phyloP scores from a whole-genome alignment of 768 basidiomycete species.

The Russula compacta region DNA sequence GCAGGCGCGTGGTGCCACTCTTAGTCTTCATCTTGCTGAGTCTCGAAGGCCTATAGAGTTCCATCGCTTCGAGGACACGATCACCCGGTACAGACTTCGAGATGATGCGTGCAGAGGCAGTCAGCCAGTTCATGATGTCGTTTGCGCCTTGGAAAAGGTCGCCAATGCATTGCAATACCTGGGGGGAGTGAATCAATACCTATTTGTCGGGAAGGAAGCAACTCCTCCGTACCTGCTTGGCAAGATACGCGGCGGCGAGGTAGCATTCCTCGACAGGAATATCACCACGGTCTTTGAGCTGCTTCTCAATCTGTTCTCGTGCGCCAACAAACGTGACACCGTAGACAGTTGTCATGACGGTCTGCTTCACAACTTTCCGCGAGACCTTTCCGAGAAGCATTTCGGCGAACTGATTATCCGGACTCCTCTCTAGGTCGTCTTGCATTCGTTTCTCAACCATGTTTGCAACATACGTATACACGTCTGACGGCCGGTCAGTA shows the following conservation, averaged over 20 bases:
- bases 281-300: slow-evolving; percentile 68
- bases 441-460: slow-evolving; percentile 69
- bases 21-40: slow-evolving; percentile 10
- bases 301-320: slow-evolving; percentile 86
- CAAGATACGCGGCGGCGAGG: slow-evolving; percentile 67
- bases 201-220: not conserved
- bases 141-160: slow-evolving; percentile 92
- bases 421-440: slow-evolving; percentile 37
- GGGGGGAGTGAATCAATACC: not conserved
- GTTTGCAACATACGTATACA: slow-evolving; percentile 84
- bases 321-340: slow-evolving; percentile 96
- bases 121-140: slow-evolving; percentile 87
- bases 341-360: slow-evolving; percentile 99
- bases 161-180: slow-evolving; percentile 76
- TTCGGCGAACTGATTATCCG: slow-evolving; percentile 40
- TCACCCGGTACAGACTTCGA: slow-evolving; percentile 76
- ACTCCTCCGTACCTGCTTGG: slow-evolving; percentile 49
- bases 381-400: slow-evolving; percentile 70
- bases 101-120: slow-evolving; percentile 72
- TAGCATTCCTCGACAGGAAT: slow-evolving; percentile 68
- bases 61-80: slow-evolving; percentile 42
- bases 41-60: slow-evolving; percentile 20
- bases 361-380: slow-evolving; percentile 96
- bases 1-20: slow-evolving; percentile 34
- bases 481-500: slow-evolving; percentile 83